Evolutionary conservation across 148 eudicot species (phyloP), one percentile per base, ranked within the genome.

Genomic region (Fagopyrum esculentum): DNA sequence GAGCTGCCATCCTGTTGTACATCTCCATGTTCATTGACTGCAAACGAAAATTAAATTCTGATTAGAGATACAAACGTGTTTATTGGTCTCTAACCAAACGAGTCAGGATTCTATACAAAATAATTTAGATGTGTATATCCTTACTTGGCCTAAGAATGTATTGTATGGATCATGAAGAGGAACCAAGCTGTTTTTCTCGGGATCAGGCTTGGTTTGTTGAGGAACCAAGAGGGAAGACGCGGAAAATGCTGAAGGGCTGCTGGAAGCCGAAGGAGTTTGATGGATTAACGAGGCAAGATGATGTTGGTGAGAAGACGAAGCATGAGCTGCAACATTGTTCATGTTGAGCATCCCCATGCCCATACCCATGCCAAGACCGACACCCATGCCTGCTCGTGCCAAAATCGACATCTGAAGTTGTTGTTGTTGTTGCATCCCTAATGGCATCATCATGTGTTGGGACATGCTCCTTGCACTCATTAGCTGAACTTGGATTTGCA

Each of bases 351-450:
- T 86, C n/a, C 91, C 90, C 71, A 88, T 76, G 3, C 92, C 90
- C 82, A 88, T 76, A 2, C 92, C 90, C 82, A 86, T 80, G 12
- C 91, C 89, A 15, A 83, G 78, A 1, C 89, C 86, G 13, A 78
- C 76, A 2, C 87, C 97, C 86, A 87, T 87, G 35, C 93, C 96
- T 88, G 89, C 85, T 16, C 88, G 83, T 1, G 94, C 94, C 16
- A 89, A 78, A 29, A 87, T 83, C 26, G 98, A 82, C 93, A 93
- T 91, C 81, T 90, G 96, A 19, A 90, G 76, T 5, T 90, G 93
- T 26, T 89, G 98, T 5, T 90, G 93, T 26, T 89, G 98, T 22
- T 91, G 98, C 89, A 90, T 83, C 71, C 84, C 90, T 54, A 90
- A 61, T 44, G 98, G 84, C 87, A 89, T 88, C 89, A 88, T 86